Evolutionary conservation across 2,329 filamentous ascomycete species (phyloP).

Genomic region (Fusarium mexicanum): DNA sequence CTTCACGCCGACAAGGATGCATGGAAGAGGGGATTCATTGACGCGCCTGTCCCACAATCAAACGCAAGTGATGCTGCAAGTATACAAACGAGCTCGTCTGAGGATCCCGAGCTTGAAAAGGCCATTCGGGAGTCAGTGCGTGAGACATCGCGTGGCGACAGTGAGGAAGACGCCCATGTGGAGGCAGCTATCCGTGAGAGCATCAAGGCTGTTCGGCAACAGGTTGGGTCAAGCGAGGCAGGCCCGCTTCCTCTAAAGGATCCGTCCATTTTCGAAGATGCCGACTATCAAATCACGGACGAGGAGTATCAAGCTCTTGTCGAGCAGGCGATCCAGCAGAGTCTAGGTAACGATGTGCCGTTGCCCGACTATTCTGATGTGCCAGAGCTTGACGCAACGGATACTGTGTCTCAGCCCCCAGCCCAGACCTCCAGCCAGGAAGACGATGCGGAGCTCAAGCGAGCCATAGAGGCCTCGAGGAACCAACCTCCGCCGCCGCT

Average conservation of each 20-base stretch:
- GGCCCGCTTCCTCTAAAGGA: slow-evolving; percentile 41
- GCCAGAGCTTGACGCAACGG: slow-evolving; percentile 20
- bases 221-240: slow-evolving; percentile 42
- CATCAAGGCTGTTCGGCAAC: slow-evolving; percentile 63
- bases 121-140: slow-evolving; percentile 76
- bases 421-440: slow-evolving; percentile 16
- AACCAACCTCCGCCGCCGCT: slow-evolving; percentile 34
- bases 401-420: background rate
- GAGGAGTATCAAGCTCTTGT: slow-evolving; percentile 67
- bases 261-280: slow-evolving; percentile 49
- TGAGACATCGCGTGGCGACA: slow-evolving; percentile 75
- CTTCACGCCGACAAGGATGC: slow-evolving; percentile 59
- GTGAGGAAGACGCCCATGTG: slow-evolving; percentile 74
- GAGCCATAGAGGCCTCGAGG: slow-evolving; percentile 55
- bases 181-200: slow-evolving; percentile 80
- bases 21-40: slow-evolving; percentile 48
- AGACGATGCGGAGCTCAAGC: slow-evolving; percentile 52
- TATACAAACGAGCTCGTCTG: slow-evolving; percentile 33
- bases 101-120: slow-evolving; percentile 73
- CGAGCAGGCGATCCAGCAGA: slow-evolving; percentile 65
- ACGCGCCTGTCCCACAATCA: slow-evolving; percentile 16
- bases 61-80: slow-evolving; percentile 25
- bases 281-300: slow-evolving; percentile 61
- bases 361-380: slow-evolving; percentile 32
- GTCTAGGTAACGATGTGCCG: slow-evolving; percentile 48